phyloP scores from a whole-genome alignment of 495 filamentous ascomycete genomes.

The Hypoxylon rickii region DNA sequence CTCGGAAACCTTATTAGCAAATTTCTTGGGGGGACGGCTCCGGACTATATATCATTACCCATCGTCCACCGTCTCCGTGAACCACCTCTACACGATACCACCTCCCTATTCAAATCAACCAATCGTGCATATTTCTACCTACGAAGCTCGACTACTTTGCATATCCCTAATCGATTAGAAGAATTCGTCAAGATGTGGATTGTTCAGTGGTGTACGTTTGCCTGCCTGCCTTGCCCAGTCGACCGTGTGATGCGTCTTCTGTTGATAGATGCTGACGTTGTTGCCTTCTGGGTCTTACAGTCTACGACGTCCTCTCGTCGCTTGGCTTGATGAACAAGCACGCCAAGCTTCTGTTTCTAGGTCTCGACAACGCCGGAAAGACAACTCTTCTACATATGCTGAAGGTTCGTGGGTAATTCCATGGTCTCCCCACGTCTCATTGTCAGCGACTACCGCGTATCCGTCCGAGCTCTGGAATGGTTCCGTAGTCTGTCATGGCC shows the following conservation, averaged over 20 bases:
- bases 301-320: conserved; percentile 89
- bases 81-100: conserved; percentile 8
- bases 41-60: conserved; percentile 25
- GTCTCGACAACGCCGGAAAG: conserved; percentile 97
- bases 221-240: neutral
- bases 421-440: conserved; percentile 2
- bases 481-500: neutral
- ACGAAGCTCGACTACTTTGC: conserved; percentile 26
- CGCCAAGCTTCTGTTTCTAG: conserved; percentile 90
- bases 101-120: neutral
- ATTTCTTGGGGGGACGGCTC: conserved; percentile 20
- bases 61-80: conserved; percentile 22
- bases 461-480: neutral
- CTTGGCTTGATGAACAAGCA: conserved; percentile 96
- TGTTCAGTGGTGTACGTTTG: conserved; percentile 87
- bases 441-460: neutral
- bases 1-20: conserved; percentile 14
- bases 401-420: conserved; percentile 65
- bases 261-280: conserved; percentile 30
- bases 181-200: conserved; percentile 80
- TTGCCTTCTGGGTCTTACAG: conserved; percentile 50
- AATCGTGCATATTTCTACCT: conserved; percentile 6
- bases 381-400: conserved; percentile 91
- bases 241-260: neutral
- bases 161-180: neutral